Evolutionary conservation across 768 basidiomycete genomes (phyloP), one percentile per base, ranked within the genome.

Genomic region (Piloderma croceum): DNA sequence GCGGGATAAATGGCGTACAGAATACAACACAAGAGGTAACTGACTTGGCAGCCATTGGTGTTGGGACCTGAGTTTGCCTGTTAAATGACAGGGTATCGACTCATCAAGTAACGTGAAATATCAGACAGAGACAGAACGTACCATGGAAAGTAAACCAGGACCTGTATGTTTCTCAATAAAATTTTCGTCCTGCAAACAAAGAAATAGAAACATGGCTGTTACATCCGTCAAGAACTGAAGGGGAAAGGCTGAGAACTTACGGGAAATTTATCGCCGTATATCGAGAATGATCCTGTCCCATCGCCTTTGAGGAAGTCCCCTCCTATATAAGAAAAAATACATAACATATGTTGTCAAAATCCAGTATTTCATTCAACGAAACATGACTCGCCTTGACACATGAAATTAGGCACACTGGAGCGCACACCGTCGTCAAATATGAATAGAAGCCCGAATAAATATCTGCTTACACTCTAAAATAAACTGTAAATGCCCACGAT

Each of bases 221-320:
- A 9, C 1, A 12, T 19, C 3, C 19, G 6, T 4, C 2, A 13
- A 6, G 3, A 18, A 36, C 2, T n/a, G n/a, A n/a, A n/a, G n/a
- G n/a, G n/a, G n/a, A n/a, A n/a, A n/a, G n/a, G n/a, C n/a, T n/a
- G n/a, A n/a, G n/a, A 12, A 65, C 79, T 43, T 32, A 93, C 92
- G 1, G 83, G 85, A 54, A 94, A 94, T 50, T 88, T 90, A 53
- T 89, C 85, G 19, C 94, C 94, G 52, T 96, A 98, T 48, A 99
- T 90, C n/a, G 90, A 94, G 63, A 93, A 92, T 0, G 83, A 80
- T 1, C 96, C 96, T 2, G 94, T 97, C 24, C 96, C 96, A 52
- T 99, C 96, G 3, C 81, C 80, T 46, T 93, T 93, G 50, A 93
- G 51, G 49, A 98, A 99, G 58, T 99, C 96, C 0, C 96, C 96